Percentiles rank a stretch among this genome's conserved stretches.
Conservation (phyloP, 2,329 filamentous ascomycete genomes). For the Curvularia sp. region DNA sequence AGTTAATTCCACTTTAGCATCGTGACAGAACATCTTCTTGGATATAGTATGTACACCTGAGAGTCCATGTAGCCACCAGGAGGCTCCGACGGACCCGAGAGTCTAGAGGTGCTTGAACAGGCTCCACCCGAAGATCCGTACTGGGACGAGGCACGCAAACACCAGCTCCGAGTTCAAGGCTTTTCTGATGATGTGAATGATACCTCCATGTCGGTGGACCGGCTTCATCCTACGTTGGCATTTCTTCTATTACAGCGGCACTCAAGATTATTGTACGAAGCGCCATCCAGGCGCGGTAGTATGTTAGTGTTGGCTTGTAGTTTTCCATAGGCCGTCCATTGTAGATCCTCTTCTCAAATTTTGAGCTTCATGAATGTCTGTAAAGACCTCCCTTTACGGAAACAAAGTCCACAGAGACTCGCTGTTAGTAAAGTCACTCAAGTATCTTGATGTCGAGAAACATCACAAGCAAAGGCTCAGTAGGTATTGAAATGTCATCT, state of each 20-base stretch:
- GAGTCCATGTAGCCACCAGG: too few relatives aligned
- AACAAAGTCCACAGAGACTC: too few relatives aligned
- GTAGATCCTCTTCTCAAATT: too few relatives aligned
- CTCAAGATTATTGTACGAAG: slow-evolving; percentile 71
- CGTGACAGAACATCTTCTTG: too few relatives aligned
- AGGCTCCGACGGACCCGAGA: slow-evolving; percentile 60
- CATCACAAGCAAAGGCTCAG: neutral
- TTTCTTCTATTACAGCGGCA: slow-evolving; percentile 77
- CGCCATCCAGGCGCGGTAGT: slow-evolving; percentile 59
- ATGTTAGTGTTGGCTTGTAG: too few relatives aligned
- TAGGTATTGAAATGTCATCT: slow-evolving; percentile 32
- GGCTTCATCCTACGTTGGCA: slow-evolving; percentile 72
- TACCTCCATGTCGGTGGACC: slow-evolving; percentile 67
- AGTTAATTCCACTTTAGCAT: neutral
- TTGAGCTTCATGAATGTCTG: neutral
- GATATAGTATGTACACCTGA: too few relatives aligned
- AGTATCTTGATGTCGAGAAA: too few relatives aligned
- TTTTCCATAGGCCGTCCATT: too few relatives aligned
- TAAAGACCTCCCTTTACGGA: too few relatives aligned
- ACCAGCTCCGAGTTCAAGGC: slow-evolving; percentile 53
- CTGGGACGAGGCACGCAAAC: slow-evolving; percentile 68
- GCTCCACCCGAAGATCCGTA: slow-evolving; percentile 70
- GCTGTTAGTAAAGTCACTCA: too few relatives aligned
- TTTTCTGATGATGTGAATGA: slow-evolving; percentile 76
- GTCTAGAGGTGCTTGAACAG: slow-evolving; percentile 70